Evolutionary conservation across 1,139 yeast species (phyloP), one percentile per base, ranked within the genome.

Genomic region (Lodderomyces orthopsilosis): DNA sequence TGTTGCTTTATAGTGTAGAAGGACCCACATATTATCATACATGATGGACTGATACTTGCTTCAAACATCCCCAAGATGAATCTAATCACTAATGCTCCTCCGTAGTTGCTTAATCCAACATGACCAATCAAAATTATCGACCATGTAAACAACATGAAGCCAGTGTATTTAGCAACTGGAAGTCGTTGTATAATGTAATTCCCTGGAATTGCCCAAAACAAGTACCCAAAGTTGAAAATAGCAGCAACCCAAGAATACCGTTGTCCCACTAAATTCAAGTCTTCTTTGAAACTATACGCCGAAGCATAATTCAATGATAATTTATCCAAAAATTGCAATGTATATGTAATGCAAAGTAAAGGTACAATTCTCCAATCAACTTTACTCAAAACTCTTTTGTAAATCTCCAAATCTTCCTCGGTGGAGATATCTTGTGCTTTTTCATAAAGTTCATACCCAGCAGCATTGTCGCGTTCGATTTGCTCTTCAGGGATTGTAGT

Each of bases 191-290:
- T 59, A 19, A 79, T 54, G 51, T 67, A 72, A 46, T 75, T 71
- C 15, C 76, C 78, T 28, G 85, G 84, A 46, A 74, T 64, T 40
- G 79, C 79, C 48, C 77, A 78, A 35, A 75, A 63, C 45, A 76
- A 52, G 50, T 74, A 75, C 5, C 81, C 81, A 47, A 75, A 67
- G 51, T 76, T 75, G 57, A 83, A 82, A 26, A 80, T 72, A 1
- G 87, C 80, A n/a, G 82, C 78, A 41, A 79, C 63, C 77, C 85
- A 79, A 21, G 65, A 54, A 45, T 61, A 62, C 37, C 55, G 49
- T 40, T 60, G 54, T 12, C 63, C 62, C 2, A 28, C 44, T 14
- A 62, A 45, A 4, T 51, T 54, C 39, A 62, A 51, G 43, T 62
- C 67, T 22, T 57, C 60, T 38, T 40, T 52, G 35, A 62, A 50